Evolutionary conservation across 2,329 filamentous ascomycete genomes (phyloP).

Genomic region (Chaetomiaceae sp.): DNA sequence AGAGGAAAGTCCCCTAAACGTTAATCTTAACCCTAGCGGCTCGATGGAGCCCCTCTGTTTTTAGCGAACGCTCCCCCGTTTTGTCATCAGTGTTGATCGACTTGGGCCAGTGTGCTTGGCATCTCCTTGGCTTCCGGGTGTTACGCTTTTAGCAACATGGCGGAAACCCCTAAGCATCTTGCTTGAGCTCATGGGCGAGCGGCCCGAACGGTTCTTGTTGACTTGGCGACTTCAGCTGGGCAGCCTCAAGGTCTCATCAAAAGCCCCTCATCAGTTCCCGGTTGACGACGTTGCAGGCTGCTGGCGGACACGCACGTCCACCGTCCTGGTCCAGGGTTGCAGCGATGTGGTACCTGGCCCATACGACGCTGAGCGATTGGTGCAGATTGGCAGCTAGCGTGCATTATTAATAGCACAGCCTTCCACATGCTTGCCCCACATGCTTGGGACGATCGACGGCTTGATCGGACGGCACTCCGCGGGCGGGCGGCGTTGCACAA

Average conservation of each 20-base stretch:
- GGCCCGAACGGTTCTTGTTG: neutral
- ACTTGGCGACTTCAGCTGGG: neutral
- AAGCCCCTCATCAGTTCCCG: neutral
- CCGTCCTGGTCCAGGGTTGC: constrained; percentile 7
- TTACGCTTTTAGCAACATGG: constrained; percentile 6
- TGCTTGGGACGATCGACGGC: neutral
- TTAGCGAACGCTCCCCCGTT: neutral
- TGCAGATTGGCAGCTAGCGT: neutral
- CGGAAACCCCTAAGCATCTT: neutral
- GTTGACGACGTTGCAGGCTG: neutral
- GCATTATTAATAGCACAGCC: constrained; percentile 19
- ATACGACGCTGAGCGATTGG: neutral
- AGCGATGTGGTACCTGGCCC: constrained; percentile 1
- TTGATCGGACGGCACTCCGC: neutral
- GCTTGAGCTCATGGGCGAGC: neutral
- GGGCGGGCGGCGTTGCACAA: neutral
- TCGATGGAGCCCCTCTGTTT: neutral
- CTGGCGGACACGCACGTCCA: constrained; percentile 1
- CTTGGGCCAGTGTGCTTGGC: neutral
- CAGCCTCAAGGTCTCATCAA: too few species aligned
- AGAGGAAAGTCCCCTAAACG: neutral
- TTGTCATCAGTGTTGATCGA: too few species aligned
- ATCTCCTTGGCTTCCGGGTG: neutral
- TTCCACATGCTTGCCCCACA: constrained; percentile 5
- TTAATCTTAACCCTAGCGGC: neutral